phyloP scores from a whole-genome alignment of 208 protist species.

The Trypanosoma boissoni region DNA sequence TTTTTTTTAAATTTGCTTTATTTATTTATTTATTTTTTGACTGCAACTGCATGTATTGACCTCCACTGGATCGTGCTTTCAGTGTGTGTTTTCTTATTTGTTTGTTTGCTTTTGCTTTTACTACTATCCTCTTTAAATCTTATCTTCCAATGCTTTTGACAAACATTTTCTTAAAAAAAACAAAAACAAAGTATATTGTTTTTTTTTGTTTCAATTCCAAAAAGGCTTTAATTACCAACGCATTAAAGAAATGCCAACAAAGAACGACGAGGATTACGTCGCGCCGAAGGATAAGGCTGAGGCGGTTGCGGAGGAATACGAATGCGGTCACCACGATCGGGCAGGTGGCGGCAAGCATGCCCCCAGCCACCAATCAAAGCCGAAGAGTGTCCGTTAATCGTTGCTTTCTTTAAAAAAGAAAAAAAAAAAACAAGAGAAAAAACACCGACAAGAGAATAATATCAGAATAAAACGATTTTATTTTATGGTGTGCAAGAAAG shows the following conservation, averaged over 20 bases:
- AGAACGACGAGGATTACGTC: slow-evolving; percentile 56
- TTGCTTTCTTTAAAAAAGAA: neutral
- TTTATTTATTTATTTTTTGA: no score
- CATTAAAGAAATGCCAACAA: slow-evolving; percentile 27
- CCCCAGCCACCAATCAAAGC: slow-evolving; percentile 74
- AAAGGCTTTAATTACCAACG: neutral
- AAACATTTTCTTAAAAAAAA: neutral
- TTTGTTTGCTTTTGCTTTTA: no score
- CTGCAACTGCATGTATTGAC: no score
- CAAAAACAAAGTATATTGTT: neutral
- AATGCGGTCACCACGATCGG: slow-evolving; percentile 79
- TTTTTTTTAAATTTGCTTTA: no score
- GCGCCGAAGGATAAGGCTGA: slow-evolving; percentile 79
- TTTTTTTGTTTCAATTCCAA: slow-evolving; percentile 4
- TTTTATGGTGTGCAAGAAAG: no score
- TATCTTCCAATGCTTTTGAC: neutral
- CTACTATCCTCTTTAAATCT: slow-evolving; percentile 3
- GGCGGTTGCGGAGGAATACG: slow-evolving; percentile 59
- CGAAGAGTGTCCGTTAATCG: slow-evolving; percentile 70
- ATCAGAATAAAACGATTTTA: no score
- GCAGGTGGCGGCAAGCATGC: slow-evolving; percentile 65
- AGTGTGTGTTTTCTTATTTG: no score
- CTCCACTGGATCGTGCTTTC: no score
- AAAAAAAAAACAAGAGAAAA: slow-evolving; percentile 1
- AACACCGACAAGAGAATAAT: no score